phyloP scores from a whole-genome alignment of 106 monocot genomes.

The Allium sativum region DNA sequence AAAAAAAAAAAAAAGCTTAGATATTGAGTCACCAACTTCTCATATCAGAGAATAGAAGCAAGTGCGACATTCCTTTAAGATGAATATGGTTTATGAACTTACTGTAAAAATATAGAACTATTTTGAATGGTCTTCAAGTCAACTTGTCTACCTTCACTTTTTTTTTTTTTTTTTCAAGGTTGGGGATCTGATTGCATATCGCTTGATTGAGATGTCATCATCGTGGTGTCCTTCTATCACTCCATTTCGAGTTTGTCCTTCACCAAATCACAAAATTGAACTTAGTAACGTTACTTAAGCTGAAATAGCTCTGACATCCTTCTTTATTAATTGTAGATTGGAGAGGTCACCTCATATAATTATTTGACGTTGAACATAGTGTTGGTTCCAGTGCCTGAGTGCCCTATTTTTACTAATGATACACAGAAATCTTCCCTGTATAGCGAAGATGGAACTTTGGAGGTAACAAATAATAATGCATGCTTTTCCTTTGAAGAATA shows the following conservation, averaged over 20 bases:
- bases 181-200: slow-evolving; percentile 79
- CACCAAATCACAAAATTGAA: background rate
- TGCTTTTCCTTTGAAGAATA: background rate
- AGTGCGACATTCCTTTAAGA: background rate
- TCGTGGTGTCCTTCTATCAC: slow-evolving; percentile 91
- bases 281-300: background rate
- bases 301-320: background rate
- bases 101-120: background rate
- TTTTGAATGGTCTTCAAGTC: no score
- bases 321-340: slow-evolving; percentile 47
- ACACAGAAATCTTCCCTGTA: slow-evolving; percentile 29
- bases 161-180: slow-evolving; percentile 33
- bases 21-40: background rate
- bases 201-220: slow-evolving; percentile 75
- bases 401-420: slow-evolving; percentile 32
- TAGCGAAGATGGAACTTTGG: slow-evolving; percentile 81
- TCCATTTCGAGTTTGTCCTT: slow-evolving; percentile 56
- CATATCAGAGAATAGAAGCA: background rate
- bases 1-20: no score
- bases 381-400: slow-evolving; percentile 44
- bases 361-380: slow-evolving; percentile 28
- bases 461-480: slow-evolving; percentile 30
- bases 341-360: slow-evolving; percentile 64
- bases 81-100: background rate
- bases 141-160: background rate